Evolutionary conservation across 257 asterid species (phyloP), one percentile per base, ranked within the genome.

Genomic region (Thymus mandschuricus): DNA sequence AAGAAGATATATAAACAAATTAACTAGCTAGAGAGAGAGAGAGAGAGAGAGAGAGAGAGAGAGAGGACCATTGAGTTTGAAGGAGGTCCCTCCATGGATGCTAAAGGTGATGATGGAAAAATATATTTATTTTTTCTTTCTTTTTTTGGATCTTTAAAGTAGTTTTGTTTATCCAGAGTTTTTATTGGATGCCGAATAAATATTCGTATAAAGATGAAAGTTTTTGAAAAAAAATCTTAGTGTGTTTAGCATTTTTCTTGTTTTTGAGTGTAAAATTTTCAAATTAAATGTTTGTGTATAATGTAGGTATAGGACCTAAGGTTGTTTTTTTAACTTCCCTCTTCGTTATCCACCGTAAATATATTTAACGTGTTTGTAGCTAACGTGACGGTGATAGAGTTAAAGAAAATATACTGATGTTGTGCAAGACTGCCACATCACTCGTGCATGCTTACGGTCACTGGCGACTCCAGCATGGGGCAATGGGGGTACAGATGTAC

Each of bases 51-150:
- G 21, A 21, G 21, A 21, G 21, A 21, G 21, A 21, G 21, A 21
- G 21, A 21, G 21, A 60, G 77, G 81, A 77, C 77, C 75, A 81
- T 58, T 71, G 59, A 58, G 62, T 69, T 70, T 35, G 64, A 30
- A 58, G 50, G 66, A 38, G 77, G 81, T 63, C 84, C 81, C 81
- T 68, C 79, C 60, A 75, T 71, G 31, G 76, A 80, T 80, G 81
- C 78, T 64, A 68, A 73, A 68, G 75, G 71, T 31, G 72, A 55
- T 78, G 27, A 43, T 13, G 8, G 21, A 13, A 64, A 64, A 46
- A 65, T 30, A 11, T 29, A 11, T 29, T 6, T 12, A 27, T 15
- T 54, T 59, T 15, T 35, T 21, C 45, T 33, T 35, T 57, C 38
- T 45, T 66, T 69, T 58, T 56, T 60, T 21, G 7, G 69, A 62